phyloP scores from a whole-genome alignment of 2,329 filamentous ascomycete genomes.

The Talaromyces sp. region DNA sequence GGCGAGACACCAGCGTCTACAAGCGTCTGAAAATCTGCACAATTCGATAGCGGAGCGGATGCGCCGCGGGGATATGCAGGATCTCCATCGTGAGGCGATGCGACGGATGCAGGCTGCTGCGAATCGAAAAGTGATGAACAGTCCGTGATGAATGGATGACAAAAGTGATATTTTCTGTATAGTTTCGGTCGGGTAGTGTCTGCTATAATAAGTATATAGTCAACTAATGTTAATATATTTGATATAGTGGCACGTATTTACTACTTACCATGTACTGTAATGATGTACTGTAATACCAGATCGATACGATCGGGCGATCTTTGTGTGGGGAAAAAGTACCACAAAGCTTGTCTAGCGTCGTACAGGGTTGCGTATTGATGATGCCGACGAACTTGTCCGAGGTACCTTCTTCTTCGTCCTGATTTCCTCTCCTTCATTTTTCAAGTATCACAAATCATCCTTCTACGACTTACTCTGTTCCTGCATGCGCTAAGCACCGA shows the following conservation, averaged over 20 bases:
- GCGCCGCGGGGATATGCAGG: conserved; percentile 69
- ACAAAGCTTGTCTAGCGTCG: not conserved
- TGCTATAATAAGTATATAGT: not conserved
- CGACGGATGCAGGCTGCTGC: conserved; percentile 68
- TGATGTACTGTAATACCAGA: not conserved
- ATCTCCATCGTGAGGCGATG: conserved; percentile 74
- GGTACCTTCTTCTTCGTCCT: not conserved
- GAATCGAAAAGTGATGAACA: conserved; percentile 29
- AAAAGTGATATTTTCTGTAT: not conserved
- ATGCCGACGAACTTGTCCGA: not conserved
- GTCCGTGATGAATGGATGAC: conserved; percentile 1
- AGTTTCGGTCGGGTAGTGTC: not conserved
- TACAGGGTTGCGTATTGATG: conserved; percentile 1
- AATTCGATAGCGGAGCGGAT: conserved; percentile 69
- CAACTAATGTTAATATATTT: not conserved
- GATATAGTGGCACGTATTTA: too few species aligned
- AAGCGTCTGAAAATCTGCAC: conserved; percentile 57
- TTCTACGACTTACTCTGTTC: not conserved
- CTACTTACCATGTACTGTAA: not conserved
- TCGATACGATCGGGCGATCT: not conserved
- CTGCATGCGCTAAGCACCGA: not conserved
- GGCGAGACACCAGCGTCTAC: conserved; percentile 56
- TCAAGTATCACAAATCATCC: not conserved
- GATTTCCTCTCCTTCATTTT: not conserved
- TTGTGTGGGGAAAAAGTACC: not conserved